Base-by-base conservation (phyloP, 2,329 filamentous ascomycete species). In the Aspergillus versicolor region DNA sequence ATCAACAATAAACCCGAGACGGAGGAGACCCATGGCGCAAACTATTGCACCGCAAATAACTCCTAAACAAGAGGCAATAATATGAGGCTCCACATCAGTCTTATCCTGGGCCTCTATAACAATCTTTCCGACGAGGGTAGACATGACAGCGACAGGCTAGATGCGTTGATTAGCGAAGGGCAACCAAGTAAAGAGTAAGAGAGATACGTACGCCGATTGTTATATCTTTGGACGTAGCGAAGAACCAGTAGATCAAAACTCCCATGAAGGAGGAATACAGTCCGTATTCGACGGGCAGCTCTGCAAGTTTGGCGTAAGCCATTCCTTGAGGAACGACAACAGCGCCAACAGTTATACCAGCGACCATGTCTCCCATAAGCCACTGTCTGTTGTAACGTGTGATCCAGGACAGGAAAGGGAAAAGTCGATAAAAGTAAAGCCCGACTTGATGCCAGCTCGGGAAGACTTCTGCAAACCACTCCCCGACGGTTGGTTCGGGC, bases 171-270 rank as follows among this genome's bases (percentile, higher is more conserved):
- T 46, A 54, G 38, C 58, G 52, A 54, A 2, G 7, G 15, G 2
- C 52, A 54, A 34, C 42, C 7, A 5, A 15, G 9, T 4, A 34
- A 12, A 42, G 42, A 21, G 30, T 7, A 40, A 47, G 8, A 41
- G 7, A n/a, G 11, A 27, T 38, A 83, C 87, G 77, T 81, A 90
- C 88, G 15, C 93, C 93, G 56, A 97, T 97, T 9, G 93, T 97
- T 69, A 99, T 97, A 74, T 99, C 93, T 72, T 97, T 99, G 13
- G 93, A 97, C 0, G 94, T 99, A 34, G 92, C 94, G 69, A 97
- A 97, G 70, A 97, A 89, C 93, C 93, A 97, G 76, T 99, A 99
- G 60, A 96, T 82, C 61, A 96, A 74, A 15, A 96, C 92, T 50
- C 93, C 94, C 83, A 97, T 94, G 71, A 99, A 97, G 0, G 93